phyloP scores from a whole-genome alignment of 352 stramenopile genomes.

The Halophytophthora polymorphica region DNA sequence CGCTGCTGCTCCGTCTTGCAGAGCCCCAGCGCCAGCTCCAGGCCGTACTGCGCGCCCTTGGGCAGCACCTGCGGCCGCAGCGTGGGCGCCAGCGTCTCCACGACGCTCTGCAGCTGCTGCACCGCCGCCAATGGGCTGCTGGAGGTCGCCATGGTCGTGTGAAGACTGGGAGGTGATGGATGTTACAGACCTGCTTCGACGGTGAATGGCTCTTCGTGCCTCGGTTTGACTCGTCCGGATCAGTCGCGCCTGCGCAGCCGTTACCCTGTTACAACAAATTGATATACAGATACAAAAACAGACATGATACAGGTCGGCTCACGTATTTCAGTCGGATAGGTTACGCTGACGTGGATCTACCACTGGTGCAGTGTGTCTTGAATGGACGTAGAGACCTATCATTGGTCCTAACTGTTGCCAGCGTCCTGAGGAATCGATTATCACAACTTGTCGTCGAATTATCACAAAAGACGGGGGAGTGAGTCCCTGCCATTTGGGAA shows the following conservation, averaged over 20 bases:
- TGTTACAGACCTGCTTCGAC: slow-evolving; percentile 20
- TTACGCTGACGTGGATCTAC: too few species aligned
- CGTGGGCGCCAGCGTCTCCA: slow-evolving; percentile 48
- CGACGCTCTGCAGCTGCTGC: slow-evolving; percentile 55
- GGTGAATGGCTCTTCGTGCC: background rate
- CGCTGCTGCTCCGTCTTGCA: slow-evolving; percentile 66
- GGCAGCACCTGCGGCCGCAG: slow-evolving; percentile 68
- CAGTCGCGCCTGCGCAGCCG: background rate
- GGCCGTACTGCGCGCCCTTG: slow-evolving; percentile 50
- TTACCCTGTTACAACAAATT: slow-evolving; percentile 4
- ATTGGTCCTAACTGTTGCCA: background rate
- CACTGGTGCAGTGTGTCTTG: too few species aligned
- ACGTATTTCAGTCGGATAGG: too few species aligned
- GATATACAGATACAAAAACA: too few species aligned
- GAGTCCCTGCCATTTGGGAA: background rate
- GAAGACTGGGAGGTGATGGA: slow-evolving; percentile 3
- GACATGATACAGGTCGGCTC: too few species aligned
- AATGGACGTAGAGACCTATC: too few species aligned
- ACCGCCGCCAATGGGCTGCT: slow-evolving; percentile 56
- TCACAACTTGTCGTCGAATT: too few species aligned
- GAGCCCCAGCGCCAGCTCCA: slow-evolving; percentile 61
- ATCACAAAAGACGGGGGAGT: too few species aligned
- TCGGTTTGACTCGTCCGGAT: too few species aligned
- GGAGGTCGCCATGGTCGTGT: slow-evolving; percentile 19
- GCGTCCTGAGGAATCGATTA: background rate